A percentile compares a stretch with the other conserved stretches of the same genome.
These are phyloP conservation scores for Apiospora malaysiana DNA, from an alignment of 2,329 filamentous ascomycete genomes.

Conservation along the genomic window DNA sequence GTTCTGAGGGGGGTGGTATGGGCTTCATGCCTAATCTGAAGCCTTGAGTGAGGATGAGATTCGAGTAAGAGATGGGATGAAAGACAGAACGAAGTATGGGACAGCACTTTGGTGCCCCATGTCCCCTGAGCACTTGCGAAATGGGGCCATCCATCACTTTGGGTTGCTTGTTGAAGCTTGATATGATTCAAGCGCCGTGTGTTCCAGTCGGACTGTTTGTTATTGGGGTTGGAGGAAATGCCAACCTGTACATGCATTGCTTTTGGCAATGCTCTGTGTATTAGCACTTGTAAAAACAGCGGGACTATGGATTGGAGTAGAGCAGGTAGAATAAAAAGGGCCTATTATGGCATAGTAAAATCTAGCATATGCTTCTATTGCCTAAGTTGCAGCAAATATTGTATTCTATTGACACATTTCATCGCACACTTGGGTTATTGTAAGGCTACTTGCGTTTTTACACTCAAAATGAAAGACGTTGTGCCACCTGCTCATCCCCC, in stretches of 20 bases:
- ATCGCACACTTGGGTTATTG: not conserved
- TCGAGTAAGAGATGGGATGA: not conserved
- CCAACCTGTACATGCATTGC: not conserved
- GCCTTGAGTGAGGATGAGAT: not conserved
- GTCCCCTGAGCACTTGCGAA: not conserved
- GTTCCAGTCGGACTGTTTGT: not conserved
- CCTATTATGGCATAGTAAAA: not conserved
- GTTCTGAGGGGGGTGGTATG: slow-evolving; percentile 56
- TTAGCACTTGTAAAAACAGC: slow-evolving; percentile 17
- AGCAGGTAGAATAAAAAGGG: not conserved
- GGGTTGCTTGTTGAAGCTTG: not conserved
- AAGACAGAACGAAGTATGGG: not conserved
- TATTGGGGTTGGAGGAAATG: not conserved
- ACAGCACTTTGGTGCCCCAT: not conserved
- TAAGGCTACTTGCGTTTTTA: not conserved
- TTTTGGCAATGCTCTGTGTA: not conserved
- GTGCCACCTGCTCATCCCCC: not conserved
- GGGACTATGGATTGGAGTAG: not conserved
- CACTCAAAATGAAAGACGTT: not conserved
- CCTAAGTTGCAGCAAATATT: not conserved
- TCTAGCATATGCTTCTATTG: not conserved
- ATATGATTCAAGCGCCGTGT: not conserved
- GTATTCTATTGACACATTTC: not conserved
- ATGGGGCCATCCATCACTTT: not conserved
- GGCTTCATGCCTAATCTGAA: slow-evolving; percentile 58